These are phyloP conservation scores for Vanrija humicola DNA, from an alignment of 1,284 basidiomycete species.

Conservation along the genomic window DNA sequence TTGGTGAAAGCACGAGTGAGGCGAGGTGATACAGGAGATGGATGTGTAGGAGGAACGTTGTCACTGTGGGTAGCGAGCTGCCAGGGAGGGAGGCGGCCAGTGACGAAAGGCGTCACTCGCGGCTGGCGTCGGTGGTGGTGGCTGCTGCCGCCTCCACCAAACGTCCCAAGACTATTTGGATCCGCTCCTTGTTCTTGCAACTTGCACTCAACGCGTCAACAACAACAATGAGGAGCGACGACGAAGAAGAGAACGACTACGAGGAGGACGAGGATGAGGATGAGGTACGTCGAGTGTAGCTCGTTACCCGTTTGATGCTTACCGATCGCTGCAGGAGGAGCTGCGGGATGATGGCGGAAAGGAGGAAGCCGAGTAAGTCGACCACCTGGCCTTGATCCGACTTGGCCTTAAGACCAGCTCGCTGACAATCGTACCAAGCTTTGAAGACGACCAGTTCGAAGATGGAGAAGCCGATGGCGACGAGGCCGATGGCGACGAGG, in stretches of 20 bases:
- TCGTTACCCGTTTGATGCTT: background rate
- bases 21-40: no score
- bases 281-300: slow-evolving; percentile 3
- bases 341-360: slow-evolving; percentile 24
- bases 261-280: slow-evolving; percentile 21
- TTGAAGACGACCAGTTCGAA: slow-evolving; percentile 13
- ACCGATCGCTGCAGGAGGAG: slow-evolving; percentile 11
- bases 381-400: background rate
- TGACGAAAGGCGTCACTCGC: no score
- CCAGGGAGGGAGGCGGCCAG: no score
- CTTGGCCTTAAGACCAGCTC: no score
- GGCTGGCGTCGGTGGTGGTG: no score
- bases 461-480: slow-evolving; percentile 19
- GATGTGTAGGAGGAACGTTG: no score
- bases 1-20: no score
- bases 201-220: background rate
- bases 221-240: slow-evolving; percentile 30
- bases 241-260: slow-evolving; percentile 36
- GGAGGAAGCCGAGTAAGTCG: slow-evolving; percentile 14
- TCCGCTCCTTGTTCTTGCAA: slow-evolving; percentile 3
- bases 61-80: no score
- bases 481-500: slow-evolving; percentile 15
- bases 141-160: no score
- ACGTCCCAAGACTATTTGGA: background rate
- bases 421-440: slow-evolving; percentile 2